Evolutionary conservation across 1,284 basidiomycete species (phyloP).

Genomic region (Stereum hirsutum): DNA sequence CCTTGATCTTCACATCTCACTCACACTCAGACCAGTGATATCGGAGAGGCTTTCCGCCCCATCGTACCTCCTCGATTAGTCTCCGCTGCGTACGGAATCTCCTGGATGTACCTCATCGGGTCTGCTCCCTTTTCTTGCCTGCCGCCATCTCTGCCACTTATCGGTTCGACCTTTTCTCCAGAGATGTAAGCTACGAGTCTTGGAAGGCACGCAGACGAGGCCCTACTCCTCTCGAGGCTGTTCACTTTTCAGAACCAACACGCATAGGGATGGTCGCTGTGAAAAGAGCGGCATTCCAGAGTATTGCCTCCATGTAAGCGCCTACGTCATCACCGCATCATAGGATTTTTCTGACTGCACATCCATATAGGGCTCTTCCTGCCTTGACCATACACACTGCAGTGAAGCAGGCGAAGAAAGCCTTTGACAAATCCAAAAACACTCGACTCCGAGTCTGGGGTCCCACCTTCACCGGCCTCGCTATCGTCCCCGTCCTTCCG

Average conservation of each 20-base stretch:
- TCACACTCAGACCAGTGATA: slow-evolving; percentile 64
- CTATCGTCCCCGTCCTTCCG: slow-evolving; percentile 73
- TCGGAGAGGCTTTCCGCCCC: slow-evolving; percentile 90
- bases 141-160: no score
- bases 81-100: slow-evolving; percentile 79
- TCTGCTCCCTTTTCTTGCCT: slow-evolving; percentile 17
- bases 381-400: slow-evolving; percentile 82
- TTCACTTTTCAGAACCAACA: slow-evolving; percentile 69
- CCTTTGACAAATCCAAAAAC: slow-evolving; percentile 59
- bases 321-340: slow-evolving; percentile 6
- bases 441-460: slow-evolving; percentile 69
- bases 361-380: slow-evolving; percentile 51
- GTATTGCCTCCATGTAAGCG: slow-evolving; percentile 78
- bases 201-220: slow-evolving; percentile 78
- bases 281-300: slow-evolving; percentile 80
- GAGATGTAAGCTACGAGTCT: slow-evolving; percentile 87
- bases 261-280: slow-evolving; percentile 65
- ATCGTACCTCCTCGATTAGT: slow-evolving; percentile 75
- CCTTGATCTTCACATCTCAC: slow-evolving; percentile 12
- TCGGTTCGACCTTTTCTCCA: no score
- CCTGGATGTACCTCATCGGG: slow-evolving; percentile 74
- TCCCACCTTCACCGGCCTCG: slow-evolving; percentile 72
- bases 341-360: background rate
- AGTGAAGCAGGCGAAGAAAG: slow-evolving; percentile 71
- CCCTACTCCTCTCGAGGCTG: slow-evolving; percentile 65